Evolutionary conservation across 257 asterid genomes (phyloP).

Genomic region (Schizonepeta tenuifolia): DNA sequence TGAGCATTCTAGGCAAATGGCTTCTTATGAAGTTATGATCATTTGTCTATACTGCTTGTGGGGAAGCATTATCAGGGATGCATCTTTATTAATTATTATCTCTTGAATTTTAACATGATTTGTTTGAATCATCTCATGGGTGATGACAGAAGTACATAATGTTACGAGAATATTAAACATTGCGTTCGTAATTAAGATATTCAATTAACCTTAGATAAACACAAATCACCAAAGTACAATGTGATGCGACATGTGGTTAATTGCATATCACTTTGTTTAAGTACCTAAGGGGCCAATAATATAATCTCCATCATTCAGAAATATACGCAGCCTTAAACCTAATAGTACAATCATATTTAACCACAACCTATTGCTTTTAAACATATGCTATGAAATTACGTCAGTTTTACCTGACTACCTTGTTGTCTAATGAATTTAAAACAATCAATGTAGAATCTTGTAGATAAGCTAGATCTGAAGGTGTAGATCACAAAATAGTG

Average conservation of each 20-base stretch:
- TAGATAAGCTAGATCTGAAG: slow-evolving; percentile 6
- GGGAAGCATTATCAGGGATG: slow-evolving; percentile 10
- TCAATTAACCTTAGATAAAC: neutral
- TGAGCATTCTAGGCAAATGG: neutral
- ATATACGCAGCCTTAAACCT: neutral
- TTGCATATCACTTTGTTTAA: neutral
- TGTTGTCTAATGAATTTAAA: neutral
- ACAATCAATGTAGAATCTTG: neutral
- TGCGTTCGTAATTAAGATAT: neutral
- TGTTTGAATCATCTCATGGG: neutral
- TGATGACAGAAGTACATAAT: neutral
- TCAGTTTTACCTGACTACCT: neutral
- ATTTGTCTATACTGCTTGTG: neutral
- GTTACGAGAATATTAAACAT: neutral
- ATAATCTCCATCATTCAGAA: neutral
- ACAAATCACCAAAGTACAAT: neutral
- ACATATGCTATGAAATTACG: neutral
- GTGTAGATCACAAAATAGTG: neutral
- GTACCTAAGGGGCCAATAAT: neutral
- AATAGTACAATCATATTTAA: neutral
- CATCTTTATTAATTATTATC: neutral
- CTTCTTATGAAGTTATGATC: slow-evolving; percentile 5
- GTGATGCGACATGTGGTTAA: neutral
- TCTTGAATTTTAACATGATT: neutral
- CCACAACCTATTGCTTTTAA: slow-evolving; percentile 9